Percentiles rank a stretch among this genome's conserved stretches.
These are phyloP conservation scores for Candolleomyces efflorescens DNA, from an alignment of 768 basidiomycete genomes.

Conservation along the genomic window DNA sequence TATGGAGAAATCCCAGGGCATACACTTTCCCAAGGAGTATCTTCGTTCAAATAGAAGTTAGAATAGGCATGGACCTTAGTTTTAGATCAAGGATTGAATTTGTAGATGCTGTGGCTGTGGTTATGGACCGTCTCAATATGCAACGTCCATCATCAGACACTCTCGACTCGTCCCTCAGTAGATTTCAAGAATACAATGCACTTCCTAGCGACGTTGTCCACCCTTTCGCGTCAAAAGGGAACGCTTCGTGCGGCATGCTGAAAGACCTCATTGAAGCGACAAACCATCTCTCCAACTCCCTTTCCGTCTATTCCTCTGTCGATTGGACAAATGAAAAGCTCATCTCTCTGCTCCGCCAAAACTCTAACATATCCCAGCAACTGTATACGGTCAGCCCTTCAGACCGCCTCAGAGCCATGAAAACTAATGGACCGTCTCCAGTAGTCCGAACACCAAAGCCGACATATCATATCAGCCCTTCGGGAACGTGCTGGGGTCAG, in stretches of 20 bases:
- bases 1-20: too few relatives aligned
- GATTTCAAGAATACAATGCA: slow-evolving; percentile 32
- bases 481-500: slow-evolving; percentile 40
- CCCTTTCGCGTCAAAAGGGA: slow-evolving; percentile 40
- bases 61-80: neutral
- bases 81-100: neutral
- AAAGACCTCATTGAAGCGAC: slow-evolving; percentile 49
- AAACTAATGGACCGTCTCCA: slow-evolving; percentile 11
- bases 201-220: slow-evolving; percentile 36
- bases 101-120: neutral
- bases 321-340: slow-evolving; percentile 62
- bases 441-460: slow-evolving; percentile 53
- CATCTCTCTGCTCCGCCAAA: slow-evolving; percentile 63
- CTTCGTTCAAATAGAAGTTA: neutral
- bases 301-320: slow-evolving; percentile 45
- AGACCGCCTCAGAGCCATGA: slow-evolving; percentile 3
- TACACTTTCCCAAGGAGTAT: neutral
- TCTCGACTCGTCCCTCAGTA: slow-evolving; percentile 41
- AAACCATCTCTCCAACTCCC: slow-evolving; percentile 48
- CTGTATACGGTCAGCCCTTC: slow-evolving; percentile 44
- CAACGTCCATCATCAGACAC: slow-evolving; percentile 24
- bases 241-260: slow-evolving; percentile 40
- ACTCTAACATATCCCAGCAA: slow-evolving; percentile 48
- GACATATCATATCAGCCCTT: slow-evolving; percentile 44
- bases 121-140: neutral